phyloP scores from a whole-genome alignment of 441 rosid genomes.

The Erysimum pusillum region DNA sequence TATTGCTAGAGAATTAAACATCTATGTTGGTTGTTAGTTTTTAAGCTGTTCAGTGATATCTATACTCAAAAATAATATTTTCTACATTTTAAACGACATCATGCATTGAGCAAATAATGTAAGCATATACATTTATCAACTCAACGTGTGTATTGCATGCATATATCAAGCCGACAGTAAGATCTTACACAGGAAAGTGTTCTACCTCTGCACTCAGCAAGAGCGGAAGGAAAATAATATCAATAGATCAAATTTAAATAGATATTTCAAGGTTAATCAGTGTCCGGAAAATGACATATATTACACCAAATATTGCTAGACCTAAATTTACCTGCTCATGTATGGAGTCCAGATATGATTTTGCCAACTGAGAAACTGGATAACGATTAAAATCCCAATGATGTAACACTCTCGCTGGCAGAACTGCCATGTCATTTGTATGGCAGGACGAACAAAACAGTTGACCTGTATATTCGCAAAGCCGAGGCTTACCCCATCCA shows the following conservation, averaged over 20 bases:
- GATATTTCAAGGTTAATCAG: slow-evolving; percentile 1
- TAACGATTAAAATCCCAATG: slow-evolving; percentile 87
- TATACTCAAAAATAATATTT: neutral
- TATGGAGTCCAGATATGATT: slow-evolving; percentile 92
- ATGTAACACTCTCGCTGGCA: slow-evolving; percentile 94
- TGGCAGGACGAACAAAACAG: slow-evolving; percentile 93
- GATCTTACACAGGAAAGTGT: neutral
- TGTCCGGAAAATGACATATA: neutral
- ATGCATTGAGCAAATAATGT: neutral
- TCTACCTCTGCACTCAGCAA: slow-evolving; percentile 2
- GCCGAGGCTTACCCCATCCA: slow-evolving; percentile 95
- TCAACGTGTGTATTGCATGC: slow-evolving; percentile 8
- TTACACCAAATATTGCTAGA: neutral
- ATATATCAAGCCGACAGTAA: slow-evolving; percentile 5
- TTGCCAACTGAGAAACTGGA: slow-evolving; percentile 93
- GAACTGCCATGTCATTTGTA: slow-evolving; percentile 80
- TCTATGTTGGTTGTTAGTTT: slow-evolving; percentile 6
- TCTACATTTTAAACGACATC: neutral
- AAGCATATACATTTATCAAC: slow-evolving; percentile 4
- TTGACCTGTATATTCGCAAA: slow-evolving; percentile 92
- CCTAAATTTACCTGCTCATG: slow-evolving; percentile 76
- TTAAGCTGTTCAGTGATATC: slow-evolving; percentile 15
- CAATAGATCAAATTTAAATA: neutral
- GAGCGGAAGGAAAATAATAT: neutral
- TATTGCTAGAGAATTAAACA: slow-evolving; percentile 10